phyloP scores from a whole-genome alignment of 164 flowering plant genomes.

The Cinnamomum chago region DNA sequence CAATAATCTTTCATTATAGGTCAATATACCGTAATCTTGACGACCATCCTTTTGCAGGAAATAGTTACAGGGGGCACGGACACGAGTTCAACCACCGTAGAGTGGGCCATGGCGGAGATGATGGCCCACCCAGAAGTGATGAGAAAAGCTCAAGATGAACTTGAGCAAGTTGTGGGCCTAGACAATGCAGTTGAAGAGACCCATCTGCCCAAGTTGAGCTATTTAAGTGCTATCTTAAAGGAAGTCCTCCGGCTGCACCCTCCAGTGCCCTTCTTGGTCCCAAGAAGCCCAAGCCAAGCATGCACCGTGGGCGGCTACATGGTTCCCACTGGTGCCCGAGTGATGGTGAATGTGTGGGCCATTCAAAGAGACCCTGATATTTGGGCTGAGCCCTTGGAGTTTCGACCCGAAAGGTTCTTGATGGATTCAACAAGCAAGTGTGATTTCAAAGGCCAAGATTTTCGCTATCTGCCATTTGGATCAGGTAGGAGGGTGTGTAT shows the following conservation, averaged over 20 bases:
- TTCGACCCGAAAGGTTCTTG: constrained; percentile 10
- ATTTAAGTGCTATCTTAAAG: not conserved
- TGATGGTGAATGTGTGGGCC: constrained; percentile 7
- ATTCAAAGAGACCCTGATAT: constrained; percentile 4
- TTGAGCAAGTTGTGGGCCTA: not conserved
- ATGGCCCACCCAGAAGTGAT: not conserved
- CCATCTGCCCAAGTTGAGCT: not conserved
- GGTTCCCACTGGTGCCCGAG: not conserved
- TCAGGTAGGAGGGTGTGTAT: constrained; percentile 5
- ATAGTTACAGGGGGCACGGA: not conserved
- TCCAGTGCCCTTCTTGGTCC: not conserved
- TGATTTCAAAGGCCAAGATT: constrained; percentile 6
- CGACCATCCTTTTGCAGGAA: not conserved
- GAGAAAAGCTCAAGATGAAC: not conserved
- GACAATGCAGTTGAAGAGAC: not conserved
- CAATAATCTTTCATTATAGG: too few species aligned
- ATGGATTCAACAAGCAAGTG: not conserved
- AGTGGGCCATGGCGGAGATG: constrained; percentile 9
- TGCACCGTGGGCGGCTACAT: constrained; percentile 2
- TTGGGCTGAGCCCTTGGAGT: not conserved
- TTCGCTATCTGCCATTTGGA: constrained; percentile 4
- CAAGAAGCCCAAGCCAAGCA: not conserved
- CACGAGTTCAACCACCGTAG: not conserved
- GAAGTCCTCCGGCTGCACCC: constrained; percentile 7
- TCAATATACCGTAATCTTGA: too few species aligned